These are phyloP conservation scores for Aspergillus pseudoterreus DNA, from an alignment of 2,329 filamentous ascomycete species.

Conservation along the genomic window DNA sequence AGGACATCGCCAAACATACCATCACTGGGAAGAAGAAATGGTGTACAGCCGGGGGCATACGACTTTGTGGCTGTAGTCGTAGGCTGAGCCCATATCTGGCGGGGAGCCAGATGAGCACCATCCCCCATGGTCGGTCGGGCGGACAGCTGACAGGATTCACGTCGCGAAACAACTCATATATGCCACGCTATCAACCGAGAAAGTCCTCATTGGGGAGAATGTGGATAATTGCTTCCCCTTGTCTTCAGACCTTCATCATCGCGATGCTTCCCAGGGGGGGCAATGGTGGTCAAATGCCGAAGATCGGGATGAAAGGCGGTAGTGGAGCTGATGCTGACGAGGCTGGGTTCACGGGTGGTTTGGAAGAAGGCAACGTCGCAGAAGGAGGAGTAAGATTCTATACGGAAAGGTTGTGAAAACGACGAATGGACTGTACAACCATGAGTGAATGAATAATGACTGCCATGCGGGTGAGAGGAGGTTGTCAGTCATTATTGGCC, in stretches of 20 bases:
- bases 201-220: constrained; percentile 6
- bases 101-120: constrained; percentile 30
- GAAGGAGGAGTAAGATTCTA: neutral
- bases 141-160: constrained; percentile 5
- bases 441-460: no score
- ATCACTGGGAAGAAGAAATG: constrained; percentile 58
- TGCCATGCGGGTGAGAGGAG: neutral
- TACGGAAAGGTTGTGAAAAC: neutral
- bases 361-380: neutral
- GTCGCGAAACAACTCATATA: constrained; percentile 14
- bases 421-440: neutral
- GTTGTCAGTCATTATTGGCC: neutral
- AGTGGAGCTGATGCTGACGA: neutral
- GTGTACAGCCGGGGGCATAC: constrained; percentile 53
- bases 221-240: neutral
- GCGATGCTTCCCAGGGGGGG: neutral
- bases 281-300: constrained; percentile 3
- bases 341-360: neutral
- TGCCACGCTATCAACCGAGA: constrained; percentile 11
- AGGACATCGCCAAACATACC: constrained; percentile 36
- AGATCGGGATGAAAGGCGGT: constrained; percentile 2
- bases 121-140: constrained; percentile 30
- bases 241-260: constrained; percentile 8
- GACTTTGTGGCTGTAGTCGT: constrained; percentile 34
- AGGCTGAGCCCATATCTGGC: constrained; percentile 40